These are phyloP conservation scores for Suillus decipiens DNA, from an alignment of 768 basidiomycete species.

Conservation along the genomic window DNA sequence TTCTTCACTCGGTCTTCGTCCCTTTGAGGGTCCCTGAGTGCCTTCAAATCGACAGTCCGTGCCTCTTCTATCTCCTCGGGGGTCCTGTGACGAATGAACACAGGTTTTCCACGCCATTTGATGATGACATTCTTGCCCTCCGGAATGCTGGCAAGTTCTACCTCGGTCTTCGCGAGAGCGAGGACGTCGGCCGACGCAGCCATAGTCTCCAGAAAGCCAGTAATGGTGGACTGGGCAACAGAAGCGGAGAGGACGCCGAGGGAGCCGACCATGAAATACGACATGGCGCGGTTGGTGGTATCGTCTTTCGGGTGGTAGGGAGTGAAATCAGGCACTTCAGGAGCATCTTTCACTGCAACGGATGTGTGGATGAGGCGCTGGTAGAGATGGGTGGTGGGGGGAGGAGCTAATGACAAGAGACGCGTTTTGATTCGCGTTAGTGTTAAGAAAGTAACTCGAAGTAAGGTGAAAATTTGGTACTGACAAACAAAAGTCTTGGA, in stretches of 20 bases:
- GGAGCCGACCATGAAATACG: conserved; percentile 90
- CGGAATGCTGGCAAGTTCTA: conserved; percentile 86
- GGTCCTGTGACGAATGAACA: conserved; percentile 98
- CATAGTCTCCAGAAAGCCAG: conserved; percentile 96
- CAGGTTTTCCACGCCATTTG: conserved; percentile 99
- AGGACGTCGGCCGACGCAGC: conserved; percentile 97
- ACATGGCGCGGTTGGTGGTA: conserved; percentile 69
- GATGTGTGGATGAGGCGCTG: conserved; percentile 82
- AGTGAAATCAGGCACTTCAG: conserved; percentile 88
- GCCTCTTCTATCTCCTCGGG: conserved; percentile 91
- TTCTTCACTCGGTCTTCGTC: conserved; percentile 90
- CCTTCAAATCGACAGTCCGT: conserved; percentile 79
- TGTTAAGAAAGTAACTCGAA: conserved; percentile 13
- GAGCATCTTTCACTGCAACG: conserved; percentile 62
- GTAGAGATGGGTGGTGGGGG: conserved; percentile 55
- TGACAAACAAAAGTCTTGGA: conserved; percentile 68
- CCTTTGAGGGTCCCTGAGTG: conserved; percentile 86
- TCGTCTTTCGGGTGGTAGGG: conserved; percentile 74
- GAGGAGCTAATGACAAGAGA: conserved; percentile 37
- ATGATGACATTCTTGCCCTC: conserved; percentile 97
- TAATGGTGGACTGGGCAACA: conserved; percentile 89
- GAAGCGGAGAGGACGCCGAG: conserved; percentile 94
- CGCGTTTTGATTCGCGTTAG: conserved; percentile 20
- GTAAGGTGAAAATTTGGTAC: conserved; percentile 22
- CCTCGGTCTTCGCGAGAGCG: conserved; percentile 96